Base-by-base conservation (phyloP, 2,329 filamentous ascomycete genomes). In the Trichoderma afroharzianum region DNA sequence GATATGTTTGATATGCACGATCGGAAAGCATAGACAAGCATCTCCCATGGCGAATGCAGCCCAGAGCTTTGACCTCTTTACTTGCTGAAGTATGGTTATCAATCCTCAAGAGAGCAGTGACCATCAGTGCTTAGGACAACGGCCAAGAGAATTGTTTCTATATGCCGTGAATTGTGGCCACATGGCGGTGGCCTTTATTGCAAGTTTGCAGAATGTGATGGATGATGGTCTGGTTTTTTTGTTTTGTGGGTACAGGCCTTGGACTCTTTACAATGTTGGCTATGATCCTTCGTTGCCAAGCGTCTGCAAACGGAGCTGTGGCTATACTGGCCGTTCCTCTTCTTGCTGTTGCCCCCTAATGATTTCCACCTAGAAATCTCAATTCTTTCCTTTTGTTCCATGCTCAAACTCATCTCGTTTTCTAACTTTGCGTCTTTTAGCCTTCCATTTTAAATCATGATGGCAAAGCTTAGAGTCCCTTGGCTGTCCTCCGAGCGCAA, bases 381-480 rank as follows among this genome's bases (percentile, higher is more conserved):
- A 11, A 1, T 4, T 21, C 15, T 58, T 32, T 11, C 9, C 4
- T 32, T 32, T 33, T 18, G 9, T 21, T 28, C 1, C 18, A 32
- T 33, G n/a, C 55, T 21, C 1, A 1, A 26, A 3, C 3, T 15
- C n/a, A 14, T n/a, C 4, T 21, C 28, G 8, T 32, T n/a, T 33
- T 24, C 36, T 68, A 32, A 68, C 57, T 14, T 61, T 18, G 18
- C 9, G 3, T 36, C n/a, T 15, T 53, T 6, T 4, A 68, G 30
- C 53, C 1, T 15, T 32, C 24, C 9, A 70, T 11, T 14, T 11
- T 24, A 24, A 12, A 3, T 3, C 12, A 32, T 24, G 8, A 82
- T 82, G 81, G 77, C 67, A 63, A 82, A 78, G 63, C 76, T 81
- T 69, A 81, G 76, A 73, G 73, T 81, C 21, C 79, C 78, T n/a